Conservation (phyloP, 352 stramenopile genomes). For the Plasmopara halstedii region DNA sequence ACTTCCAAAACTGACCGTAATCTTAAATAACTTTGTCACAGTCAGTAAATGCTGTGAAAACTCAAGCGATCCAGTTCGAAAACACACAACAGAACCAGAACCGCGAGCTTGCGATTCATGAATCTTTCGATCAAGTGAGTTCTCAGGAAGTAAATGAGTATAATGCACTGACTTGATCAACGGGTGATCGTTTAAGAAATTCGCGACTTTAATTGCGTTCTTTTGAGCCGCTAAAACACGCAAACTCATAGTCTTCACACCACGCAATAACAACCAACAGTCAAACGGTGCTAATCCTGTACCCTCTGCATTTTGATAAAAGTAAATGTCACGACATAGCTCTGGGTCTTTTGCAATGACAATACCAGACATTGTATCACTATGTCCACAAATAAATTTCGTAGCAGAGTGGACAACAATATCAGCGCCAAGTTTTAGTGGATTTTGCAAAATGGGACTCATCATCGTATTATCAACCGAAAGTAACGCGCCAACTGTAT, state of each 20-base stretch:
- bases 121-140: slow-evolving; percentile 61
- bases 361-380: slow-evolving; percentile 93
- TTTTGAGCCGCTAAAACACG: slow-evolving; percentile 75
- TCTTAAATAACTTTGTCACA: slow-evolving; percentile 92
- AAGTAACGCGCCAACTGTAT: slow-evolving; percentile 72
- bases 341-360: slow-evolving; percentile 83
- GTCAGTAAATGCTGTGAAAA: slow-evolving; percentile 88
- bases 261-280: slow-evolving; percentile 85
- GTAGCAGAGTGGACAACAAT: slow-evolving; percentile 95
- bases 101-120: slow-evolving; percentile 82
- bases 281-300: slow-evolving; percentile 87
- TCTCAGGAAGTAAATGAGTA: slow-evolving; percentile 75
- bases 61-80: slow-evolving; percentile 79
- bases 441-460: slow-evolving; percentile 93
- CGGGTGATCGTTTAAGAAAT: slow-evolving; percentile 82
- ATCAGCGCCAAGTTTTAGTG: slow-evolving; percentile 91
- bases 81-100: slow-evolving; percentile 86
- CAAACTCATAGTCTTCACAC: slow-evolving; percentile 86
- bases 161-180: slow-evolving; percentile 88
- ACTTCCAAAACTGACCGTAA: slow-evolving; percentile 89
- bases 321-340: slow-evolving; percentile 79
- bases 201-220: slow-evolving; percentile 87
- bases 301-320: slow-evolving; percentile 87
- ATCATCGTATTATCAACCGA: slow-evolving; percentile 97
- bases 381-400: slow-evolving; percentile 98